phyloP scores from a whole-genome alignment of 2,329 filamentous ascomycete genomes.

The Epichloe hybrida region DNA sequence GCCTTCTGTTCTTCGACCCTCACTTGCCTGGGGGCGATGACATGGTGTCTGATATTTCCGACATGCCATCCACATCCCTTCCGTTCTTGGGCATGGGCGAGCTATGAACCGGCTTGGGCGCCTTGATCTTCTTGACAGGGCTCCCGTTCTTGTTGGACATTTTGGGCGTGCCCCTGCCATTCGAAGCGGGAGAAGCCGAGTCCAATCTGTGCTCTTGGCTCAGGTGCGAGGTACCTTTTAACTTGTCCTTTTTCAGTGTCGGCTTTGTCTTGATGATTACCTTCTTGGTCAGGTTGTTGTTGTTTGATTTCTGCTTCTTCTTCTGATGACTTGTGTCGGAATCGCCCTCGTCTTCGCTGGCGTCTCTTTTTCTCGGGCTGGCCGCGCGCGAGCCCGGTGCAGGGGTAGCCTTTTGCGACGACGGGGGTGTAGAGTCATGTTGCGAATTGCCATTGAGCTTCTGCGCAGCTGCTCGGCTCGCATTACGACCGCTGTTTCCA shows the following conservation, averaged over 20 bases:
- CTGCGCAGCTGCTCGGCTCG: conserved; percentile 46
- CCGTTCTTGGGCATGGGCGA: conserved; percentile 37
- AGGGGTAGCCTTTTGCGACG: conserved; percentile 50
- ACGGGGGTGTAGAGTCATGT: conserved; percentile 46
- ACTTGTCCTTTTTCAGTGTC: conserved; percentile 39
- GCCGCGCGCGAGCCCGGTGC: conserved; percentile 37
- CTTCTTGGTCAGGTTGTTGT: conserved; percentile 31
- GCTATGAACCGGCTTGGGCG: conserved; percentile 32
- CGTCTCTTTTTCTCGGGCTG: conserved; percentile 45
- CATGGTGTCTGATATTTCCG: conserved; percentile 42
- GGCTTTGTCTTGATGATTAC: conserved; percentile 41
- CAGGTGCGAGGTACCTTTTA: conserved; percentile 35
- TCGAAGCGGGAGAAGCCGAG: conserved; percentile 12
- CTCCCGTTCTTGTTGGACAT: conserved; percentile 22
- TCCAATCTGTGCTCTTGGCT: conserved; percentile 33
- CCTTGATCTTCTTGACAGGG: conserved; percentile 30
- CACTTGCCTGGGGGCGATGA: conserved; percentile 34
- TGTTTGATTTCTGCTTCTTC: conserved; percentile 40
- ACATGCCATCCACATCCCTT: conserved; percentile 35
- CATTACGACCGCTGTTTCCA: conserved; percentile 49
- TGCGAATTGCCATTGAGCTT: conserved; percentile 47
- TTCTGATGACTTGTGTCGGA: conserved; percentile 40
- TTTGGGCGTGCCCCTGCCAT: conserved; percentile 18
- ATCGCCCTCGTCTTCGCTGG: conserved; percentile 41
- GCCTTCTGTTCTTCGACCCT: not conserved